Conservation (phyloP, 2,329 filamentous ascomycete species). For the Mollisiaceae sp. region DNA sequence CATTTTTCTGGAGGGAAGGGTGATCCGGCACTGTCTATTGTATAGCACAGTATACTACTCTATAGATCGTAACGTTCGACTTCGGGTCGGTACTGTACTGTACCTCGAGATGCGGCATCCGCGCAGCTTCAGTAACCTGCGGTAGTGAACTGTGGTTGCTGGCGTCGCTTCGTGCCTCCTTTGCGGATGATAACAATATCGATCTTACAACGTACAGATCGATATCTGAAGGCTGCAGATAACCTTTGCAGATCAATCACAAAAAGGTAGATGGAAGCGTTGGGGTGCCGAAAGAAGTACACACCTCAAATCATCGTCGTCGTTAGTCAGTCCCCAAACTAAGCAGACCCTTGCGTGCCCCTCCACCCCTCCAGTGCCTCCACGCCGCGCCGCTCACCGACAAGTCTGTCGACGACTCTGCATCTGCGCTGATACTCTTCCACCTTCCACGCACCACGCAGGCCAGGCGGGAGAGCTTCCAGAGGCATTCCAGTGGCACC, state of each 20-base stretch:
- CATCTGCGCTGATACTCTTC: background rate
- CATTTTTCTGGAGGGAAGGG: background rate
- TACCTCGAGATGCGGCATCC: background rate
- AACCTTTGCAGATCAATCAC: constrained; percentile 1
- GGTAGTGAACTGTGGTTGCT: background rate
- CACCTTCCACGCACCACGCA: background rate
- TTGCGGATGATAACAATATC: background rate
- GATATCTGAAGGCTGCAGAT: background rate
- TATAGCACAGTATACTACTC: no score
- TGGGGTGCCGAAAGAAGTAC: background rate
- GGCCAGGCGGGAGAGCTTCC: background rate
- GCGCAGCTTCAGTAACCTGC: background rate
- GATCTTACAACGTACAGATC: background rate
- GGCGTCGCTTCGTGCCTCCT: background rate
- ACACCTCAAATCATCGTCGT: background rate
- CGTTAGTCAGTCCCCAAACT: background rate
- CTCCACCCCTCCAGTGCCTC: background rate
- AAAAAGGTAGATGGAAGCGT: background rate
- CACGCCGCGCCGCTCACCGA: background rate
- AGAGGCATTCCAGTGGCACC: background rate
- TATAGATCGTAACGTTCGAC: background rate
- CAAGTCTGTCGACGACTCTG: background rate
- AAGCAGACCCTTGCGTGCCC: background rate
- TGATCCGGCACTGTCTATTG: background rate
- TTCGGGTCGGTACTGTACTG: background rate